Evolutionary conservation across 768 basidiomycete genomes (phyloP), one percentile per base, ranked within the genome.

Genomic region (Hericium erinaceus): DNA sequence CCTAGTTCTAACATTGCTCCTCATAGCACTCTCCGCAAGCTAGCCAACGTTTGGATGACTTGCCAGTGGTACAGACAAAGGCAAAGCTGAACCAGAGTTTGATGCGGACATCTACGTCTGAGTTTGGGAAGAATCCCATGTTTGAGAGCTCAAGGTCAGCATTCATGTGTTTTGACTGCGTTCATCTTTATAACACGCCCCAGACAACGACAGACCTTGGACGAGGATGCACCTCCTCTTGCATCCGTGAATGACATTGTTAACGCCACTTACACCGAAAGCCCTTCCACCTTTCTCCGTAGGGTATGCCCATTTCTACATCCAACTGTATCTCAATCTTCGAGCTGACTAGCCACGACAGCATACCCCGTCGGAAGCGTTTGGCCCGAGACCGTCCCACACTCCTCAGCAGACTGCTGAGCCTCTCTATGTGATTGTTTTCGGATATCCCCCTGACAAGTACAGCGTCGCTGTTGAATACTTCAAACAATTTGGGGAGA

Each of bases 121-220:
- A 89, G 59, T 90, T 89, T 71, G 89, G 89, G 2, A 82, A 87
- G 73, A 87, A 89, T 60, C 89, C 89, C 20, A 89, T 91, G 89
- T 90, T 91, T 62, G 82, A 89, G 68, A 88, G 81, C 61, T 76
- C 83, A 41, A 78, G 80, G 84, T 82, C 58, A 41, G 74, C 41
- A 59, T 65, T 16, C 3, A 56, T 60, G 13, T 65, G 48, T 53
- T 66, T 15, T 16, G 49, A 49, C 24, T 26, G 3, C 13, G 15
- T 8, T 48, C 0, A 44, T 38, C 46, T 56, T 57, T 53, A 44
- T 41, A n/a, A 16, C 24, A 20, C 41, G 12, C 11, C 41, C 58
- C 54, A 59, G 39, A 22, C 52, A 57, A 58, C 65, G 37, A 60
- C 54, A 48, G 24, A 57, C 46, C 20, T 54, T 18, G 56, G 63